These are phyloP conservation scores for Mrakia blollopis DNA, from an alignment of 768 basidiomycete genomes.

Conservation along the genomic window DNA sequence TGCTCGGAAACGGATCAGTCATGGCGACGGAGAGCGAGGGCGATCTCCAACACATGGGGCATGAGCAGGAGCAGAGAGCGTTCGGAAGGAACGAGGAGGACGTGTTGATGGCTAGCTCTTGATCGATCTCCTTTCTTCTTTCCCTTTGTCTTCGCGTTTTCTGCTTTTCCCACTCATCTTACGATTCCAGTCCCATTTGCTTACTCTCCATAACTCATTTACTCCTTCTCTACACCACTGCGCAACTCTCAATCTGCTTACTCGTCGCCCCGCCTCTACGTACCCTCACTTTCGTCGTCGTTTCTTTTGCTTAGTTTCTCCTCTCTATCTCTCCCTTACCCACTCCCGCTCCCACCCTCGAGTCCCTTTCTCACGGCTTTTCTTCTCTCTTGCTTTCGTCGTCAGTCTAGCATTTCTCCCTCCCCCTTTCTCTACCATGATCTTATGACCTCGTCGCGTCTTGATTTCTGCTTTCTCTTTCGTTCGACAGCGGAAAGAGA, in stretches of 20 bases:
- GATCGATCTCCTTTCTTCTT: neutral
- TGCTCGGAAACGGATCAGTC: neutral
- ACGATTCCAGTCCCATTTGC: neutral
- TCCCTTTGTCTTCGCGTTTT: neutral
- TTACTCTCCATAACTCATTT: neutral
- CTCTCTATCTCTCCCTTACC: too few species aligned
- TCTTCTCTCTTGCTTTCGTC: neutral
- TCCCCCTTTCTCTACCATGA: neutral
- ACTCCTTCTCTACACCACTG: neutral
- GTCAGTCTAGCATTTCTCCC: neutral
- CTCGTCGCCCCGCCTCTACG: too few species aligned
- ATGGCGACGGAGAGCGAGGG: neutral
- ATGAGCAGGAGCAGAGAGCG: too few species aligned
- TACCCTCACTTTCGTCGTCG: too few species aligned
- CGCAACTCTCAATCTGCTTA: too few species aligned
- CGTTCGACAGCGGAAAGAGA: too few species aligned
- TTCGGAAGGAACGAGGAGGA: too few species aligned
- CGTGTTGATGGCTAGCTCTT: too few species aligned
- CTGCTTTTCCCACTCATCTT: neutral
- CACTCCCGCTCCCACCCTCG: neutral
- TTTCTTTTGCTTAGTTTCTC: too few species aligned
- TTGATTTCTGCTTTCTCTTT: too few species aligned
- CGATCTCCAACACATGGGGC: too few species aligned
- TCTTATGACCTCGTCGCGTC: neutral
- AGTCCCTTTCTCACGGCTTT: neutral